These are phyloP conservation scores for Lepidium sativum DNA, from an alignment of 345 rosid species.

Conservation along the genomic window DNA sequence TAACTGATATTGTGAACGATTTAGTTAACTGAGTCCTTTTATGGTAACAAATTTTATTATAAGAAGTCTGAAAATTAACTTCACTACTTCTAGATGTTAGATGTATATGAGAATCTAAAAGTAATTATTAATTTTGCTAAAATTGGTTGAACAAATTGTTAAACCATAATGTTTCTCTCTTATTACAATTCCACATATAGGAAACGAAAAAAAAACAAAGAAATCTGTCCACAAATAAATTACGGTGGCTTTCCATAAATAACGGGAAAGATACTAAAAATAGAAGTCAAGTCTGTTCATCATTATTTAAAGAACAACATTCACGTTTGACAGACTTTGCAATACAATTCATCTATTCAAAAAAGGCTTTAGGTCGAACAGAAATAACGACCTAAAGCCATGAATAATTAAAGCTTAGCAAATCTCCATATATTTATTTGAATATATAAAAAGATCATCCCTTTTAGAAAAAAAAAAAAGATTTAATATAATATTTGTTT, in stretches of 20 bases:
- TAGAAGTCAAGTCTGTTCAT: background rate
- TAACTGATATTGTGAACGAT: too few relatives aligned
- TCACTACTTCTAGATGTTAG: too few relatives aligned
- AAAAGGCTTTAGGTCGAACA: slow-evolving; percentile 17
- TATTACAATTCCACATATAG: slow-evolving; percentile 23
- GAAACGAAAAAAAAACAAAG: background rate
- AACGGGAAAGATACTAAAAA: slow-evolving; percentile 20
- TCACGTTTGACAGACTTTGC: slow-evolving; percentile 18
- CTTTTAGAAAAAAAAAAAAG: background rate
- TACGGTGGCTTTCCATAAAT: slow-evolving; percentile 17
- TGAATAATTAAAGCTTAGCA: slow-evolving; percentile 22
- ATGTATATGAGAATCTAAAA: too few relatives aligned
- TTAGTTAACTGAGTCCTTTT: background rate
- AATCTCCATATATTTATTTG: slow-evolving; percentile 20
- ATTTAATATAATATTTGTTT: background rate
- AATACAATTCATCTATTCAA: slow-evolving; percentile 19
- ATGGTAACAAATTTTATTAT: background rate
- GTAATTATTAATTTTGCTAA: background rate
- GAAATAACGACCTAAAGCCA: slow-evolving; percentile 15
- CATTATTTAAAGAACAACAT: slow-evolving; percentile 22
- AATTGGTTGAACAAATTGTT: background rate
- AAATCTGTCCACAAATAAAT: slow-evolving; percentile 17
- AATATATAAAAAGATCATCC: slow-evolving; percentile 16
- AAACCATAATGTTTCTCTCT: too few relatives aligned
- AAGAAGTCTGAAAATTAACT: background rate